Conservation (phyloP, 2,329 filamentous ascomycete genomes). For the Clarireedia homoeocarpa region DNA sequence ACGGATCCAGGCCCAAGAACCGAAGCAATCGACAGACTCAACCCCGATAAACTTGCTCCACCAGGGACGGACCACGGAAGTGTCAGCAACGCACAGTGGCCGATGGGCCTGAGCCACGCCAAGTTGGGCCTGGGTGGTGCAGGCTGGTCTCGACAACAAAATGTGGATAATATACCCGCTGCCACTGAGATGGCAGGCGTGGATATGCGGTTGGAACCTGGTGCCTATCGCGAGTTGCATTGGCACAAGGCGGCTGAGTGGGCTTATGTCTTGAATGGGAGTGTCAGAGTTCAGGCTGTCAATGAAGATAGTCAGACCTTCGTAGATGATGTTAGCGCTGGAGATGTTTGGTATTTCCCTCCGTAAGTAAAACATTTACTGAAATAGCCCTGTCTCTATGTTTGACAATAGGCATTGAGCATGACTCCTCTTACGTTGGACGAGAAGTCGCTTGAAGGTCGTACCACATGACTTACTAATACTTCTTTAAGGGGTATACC, state of each 20-base stretch:
- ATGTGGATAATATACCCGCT: conserved; percentile 53
- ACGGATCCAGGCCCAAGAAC: conserved; percentile 58
- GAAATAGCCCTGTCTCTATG: background rate
- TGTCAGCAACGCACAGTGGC: conserved; percentile 66
- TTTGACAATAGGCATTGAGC: background rate
- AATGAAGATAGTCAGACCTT: conserved; percentile 71
- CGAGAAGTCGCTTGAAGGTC: background rate
- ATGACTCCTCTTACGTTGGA: background rate
- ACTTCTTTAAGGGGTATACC: conserved; percentile 52
- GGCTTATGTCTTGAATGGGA: conserved; percentile 66
- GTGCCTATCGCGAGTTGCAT: conserved; percentile 69
- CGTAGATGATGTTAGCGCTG: conserved; percentile 67
- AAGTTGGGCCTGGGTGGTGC: conserved; percentile 54
- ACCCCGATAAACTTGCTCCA: conserved; percentile 63
- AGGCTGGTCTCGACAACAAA: conserved; percentile 71
- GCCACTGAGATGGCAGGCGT: conserved; percentile 67
- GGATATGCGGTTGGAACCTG: conserved; percentile 68
- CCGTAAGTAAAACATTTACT: conserved; percentile 36
- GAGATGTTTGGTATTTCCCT: conserved; percentile 77
- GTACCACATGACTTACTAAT: background rate
- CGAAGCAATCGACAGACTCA: conserved; percentile 57
- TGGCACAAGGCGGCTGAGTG: conserved; percentile 79
- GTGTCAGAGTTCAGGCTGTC: conserved; percentile 63
- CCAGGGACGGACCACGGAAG: conserved; percentile 66
- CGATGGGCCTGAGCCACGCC: conserved; percentile 29